Conservation (phyloP, 78 protist genomes). For the Chrysochromulina parva region DNA sequence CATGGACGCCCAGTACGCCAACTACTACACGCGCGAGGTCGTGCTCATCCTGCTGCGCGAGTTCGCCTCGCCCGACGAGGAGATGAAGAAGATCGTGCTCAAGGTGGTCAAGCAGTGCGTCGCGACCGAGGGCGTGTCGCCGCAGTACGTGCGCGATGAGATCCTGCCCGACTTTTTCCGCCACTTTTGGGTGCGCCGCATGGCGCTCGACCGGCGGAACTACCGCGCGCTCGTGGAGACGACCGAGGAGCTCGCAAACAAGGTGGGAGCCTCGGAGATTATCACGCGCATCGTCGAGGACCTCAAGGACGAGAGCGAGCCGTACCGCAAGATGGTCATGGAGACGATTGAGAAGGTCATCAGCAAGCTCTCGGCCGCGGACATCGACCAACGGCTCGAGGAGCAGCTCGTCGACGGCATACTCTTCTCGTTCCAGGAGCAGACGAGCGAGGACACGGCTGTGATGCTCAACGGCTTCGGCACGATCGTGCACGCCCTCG, state of each 20-base stretch:
- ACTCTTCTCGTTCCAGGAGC: constrained; percentile 93
- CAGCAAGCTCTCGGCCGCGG: constrained; percentile 90
- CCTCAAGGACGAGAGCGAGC: constrained; percentile 92
- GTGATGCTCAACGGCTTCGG: constrained; percentile 72
- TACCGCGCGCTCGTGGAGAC: constrained; percentile 92
- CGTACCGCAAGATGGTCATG: constrained; percentile 92
- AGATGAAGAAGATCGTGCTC: constrained; percentile 97
- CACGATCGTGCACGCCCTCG: constrained; percentile 85
- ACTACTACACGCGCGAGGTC: constrained; percentile 88
- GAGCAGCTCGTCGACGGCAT: constrained; percentile 92
- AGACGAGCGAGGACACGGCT: constrained; percentile 76
- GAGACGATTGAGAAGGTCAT: constrained; percentile 81
- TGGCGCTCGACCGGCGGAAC: constrained; percentile 90
- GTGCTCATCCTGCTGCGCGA: constrained; percentile 85
- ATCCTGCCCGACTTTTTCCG: constrained; percentile 85
- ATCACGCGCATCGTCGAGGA: constrained; percentile 82
- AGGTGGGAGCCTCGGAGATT: constrained; percentile 88
- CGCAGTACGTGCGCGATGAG: constrained; percentile 81
- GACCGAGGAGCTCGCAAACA: constrained; percentile 93
- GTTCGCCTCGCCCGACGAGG: constrained; percentile 94
- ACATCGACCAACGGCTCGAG: constrained; percentile 85
- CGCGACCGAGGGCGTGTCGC: constrained; percentile 88
- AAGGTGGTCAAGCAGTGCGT: constrained; percentile 95
- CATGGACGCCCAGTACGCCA: constrained; percentile 91
- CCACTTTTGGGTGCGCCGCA: constrained; percentile 93